Base-by-base conservation (phyloP, 2,329 filamentous ascomycete species). In the Aspergillus udagawae region DNA sequence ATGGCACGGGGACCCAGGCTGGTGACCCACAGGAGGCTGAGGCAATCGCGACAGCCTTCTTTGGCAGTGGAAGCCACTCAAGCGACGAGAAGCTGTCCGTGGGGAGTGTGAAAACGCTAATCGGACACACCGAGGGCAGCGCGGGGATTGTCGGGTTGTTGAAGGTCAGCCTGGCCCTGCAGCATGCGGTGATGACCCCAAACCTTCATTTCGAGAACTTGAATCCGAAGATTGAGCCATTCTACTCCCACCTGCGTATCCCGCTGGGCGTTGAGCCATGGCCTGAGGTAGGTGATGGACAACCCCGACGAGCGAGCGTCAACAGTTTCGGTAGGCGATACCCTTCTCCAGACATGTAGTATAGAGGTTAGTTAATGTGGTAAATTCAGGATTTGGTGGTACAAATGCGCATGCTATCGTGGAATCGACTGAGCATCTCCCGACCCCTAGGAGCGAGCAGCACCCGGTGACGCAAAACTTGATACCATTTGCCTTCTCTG, bases 1-100 rank as follows among this genome's bases (percentile, higher is more conserved):
- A 79, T 54, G 75, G 75, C 12, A 79, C 77, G 0, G 76, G 75
- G 21, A 73, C 71, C 1, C 52, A 49, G 10, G 65, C 63, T 4
- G 70, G 70, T 4, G 70, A 73, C 50, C 69, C 65, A 2, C 25
- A 53, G 14, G 70, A 72, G 52, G 56, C 63, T 0, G 45, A 55
- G 6, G 69, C 64, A 2, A 63, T 68, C 17, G 54, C 51, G 7
- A 49, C 55, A 2, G 65, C 63, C 0, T 66, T 71, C 52, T 64
- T 45, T 23, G 12, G 41, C n/a, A n/a, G n/a, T n/a, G n/a, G n/a
- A n/a, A n/a, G 52, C 32, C n/a, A 55, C 58, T 25, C 25, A 42
- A 17, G 59, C 47, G 5, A 35, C 51, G 28, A 42, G 12, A 52
- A 54, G 5, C 50, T 69, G 6, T 58, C 51, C n/a, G 52, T 71